These are phyloP conservation scores for Hanseniaspora gamundiae DNA, from an alignment of 1,139 yeast genomes.

Conservation along the genomic window DNA sequence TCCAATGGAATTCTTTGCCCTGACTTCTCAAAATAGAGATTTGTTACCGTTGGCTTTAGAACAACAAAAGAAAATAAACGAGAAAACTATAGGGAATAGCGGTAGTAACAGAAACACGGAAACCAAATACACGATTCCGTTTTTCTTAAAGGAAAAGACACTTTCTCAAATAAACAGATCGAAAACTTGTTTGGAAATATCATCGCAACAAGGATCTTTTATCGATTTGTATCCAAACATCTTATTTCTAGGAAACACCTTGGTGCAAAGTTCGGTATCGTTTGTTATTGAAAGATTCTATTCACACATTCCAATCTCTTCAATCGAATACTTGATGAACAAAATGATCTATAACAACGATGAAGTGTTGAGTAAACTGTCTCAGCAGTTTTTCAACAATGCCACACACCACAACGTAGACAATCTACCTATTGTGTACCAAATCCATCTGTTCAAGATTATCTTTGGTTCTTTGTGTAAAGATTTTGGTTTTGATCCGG, in stretches of 20 bases:
- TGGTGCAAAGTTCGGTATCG: constrained; percentile 43
- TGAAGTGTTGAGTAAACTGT: constrained; percentile 14
- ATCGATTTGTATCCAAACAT: constrained; percentile 27
- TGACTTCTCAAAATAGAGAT: constrained; percentile 17
- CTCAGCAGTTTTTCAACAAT: constrained; percentile 15
- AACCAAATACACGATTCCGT: constrained; percentile 16
- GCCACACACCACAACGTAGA: constrained; percentile 15
- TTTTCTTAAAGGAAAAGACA: constrained; percentile 24
- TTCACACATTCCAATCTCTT: constrained; percentile 31
- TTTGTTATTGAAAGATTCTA: constrained; percentile 50
- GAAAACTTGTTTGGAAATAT: constrained; percentile 48
- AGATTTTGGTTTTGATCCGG: constrained; percentile 68
- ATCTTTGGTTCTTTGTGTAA: constrained; percentile 60
- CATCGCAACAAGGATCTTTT: constrained; percentile 24
- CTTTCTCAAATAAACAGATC: constrained; percentile 45
- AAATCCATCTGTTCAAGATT: constrained; percentile 32
- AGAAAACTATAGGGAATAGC: constrained; percentile 3
- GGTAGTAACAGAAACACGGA: too few species aligned
- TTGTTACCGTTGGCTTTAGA: constrained; percentile 13
- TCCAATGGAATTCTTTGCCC: constrained; percentile 14
- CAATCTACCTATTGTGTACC: constrained; percentile 13
- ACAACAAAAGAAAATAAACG: not conserved
- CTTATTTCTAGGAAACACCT: constrained; percentile 44
- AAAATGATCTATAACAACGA: constrained; percentile 31
- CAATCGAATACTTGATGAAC: constrained; percentile 44